These are phyloP conservation scores for Macadamia tetraphylla DNA, from an alignment of 164 flowering plant genomes.

Conservation along the genomic window DNA sequence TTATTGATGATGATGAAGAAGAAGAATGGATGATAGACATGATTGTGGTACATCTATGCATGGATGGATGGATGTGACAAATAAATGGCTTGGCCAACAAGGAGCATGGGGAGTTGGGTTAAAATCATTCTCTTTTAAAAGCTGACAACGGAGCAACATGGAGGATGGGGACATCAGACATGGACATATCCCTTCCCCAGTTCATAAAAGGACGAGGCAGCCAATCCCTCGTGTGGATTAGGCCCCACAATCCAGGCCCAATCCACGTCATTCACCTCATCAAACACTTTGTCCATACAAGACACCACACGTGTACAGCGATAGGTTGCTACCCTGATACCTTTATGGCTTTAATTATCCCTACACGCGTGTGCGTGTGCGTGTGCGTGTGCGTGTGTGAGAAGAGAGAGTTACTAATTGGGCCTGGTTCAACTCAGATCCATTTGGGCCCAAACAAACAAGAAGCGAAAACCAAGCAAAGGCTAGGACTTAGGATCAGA, in stretches of 20 bases:
- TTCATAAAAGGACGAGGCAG: neutral
- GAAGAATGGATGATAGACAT: too few relatives aligned
- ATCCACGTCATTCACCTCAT: too few relatives aligned
- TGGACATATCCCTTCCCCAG: neutral
- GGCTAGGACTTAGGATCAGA: too few relatives aligned
- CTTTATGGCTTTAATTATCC: neutral
- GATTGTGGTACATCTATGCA: too few relatives aligned
- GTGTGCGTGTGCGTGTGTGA: too few relatives aligned
- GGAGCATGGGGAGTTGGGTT: neutral
- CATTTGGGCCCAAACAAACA: too few relatives aligned
- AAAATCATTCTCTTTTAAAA: slow-evolving; percentile 1
- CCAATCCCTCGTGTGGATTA: neutral
- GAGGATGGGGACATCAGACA: neutral
- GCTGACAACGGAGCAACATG: slow-evolving; percentile 6
- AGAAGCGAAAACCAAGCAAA: too few relatives aligned
- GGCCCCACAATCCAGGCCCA: neutral
- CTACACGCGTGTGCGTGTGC: neutral
- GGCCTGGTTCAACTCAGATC: too few relatives aligned
- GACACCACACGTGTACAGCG: slow-evolving; percentile 19
- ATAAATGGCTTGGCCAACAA: neutral
- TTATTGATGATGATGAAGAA: too few relatives aligned
- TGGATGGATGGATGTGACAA: neutral
- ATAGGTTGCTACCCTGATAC: neutral
- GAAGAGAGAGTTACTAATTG: too few relatives aligned
- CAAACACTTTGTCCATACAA: neutral